Evolutionary conservation across 805 yeast genomes (phyloP).

Genomic region (Cyberlindnera mississippiensis): DNA sequence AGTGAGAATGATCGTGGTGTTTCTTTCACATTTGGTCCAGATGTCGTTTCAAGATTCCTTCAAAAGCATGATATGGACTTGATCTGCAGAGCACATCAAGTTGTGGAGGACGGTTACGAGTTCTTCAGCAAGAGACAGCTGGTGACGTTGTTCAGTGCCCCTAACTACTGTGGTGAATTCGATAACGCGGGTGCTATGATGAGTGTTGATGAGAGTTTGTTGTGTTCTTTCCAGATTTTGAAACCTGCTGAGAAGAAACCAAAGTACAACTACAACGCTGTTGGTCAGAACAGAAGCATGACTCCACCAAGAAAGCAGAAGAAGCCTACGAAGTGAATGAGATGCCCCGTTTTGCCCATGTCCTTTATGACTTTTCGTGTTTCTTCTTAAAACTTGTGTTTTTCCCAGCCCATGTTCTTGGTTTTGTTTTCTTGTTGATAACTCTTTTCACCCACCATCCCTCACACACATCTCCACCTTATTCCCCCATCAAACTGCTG

Average conservation of each 20-base stretch:
- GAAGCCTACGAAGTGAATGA: constrained; percentile 41
- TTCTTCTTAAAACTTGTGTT: no score
- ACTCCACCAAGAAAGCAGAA: constrained; percentile 59
- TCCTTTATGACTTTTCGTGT: not conserved
- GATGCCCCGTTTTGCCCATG: not conserved
- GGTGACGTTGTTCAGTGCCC: constrained; percentile 94
- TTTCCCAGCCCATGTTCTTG: no score
- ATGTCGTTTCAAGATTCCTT: constrained; percentile 91
- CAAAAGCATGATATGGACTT: constrained; percentile 98
- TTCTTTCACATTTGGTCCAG: constrained; percentile 99
- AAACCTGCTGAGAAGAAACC: constrained; percentile 98
- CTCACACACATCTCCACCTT: not conserved
- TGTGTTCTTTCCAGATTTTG: constrained; percentile 94
- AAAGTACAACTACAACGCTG: constrained; percentile 45
- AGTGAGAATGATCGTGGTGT: constrained; percentile 99
- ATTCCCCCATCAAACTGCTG: no score
- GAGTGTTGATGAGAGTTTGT: constrained; percentile 94
- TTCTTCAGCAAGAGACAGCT: constrained; percentile 93
- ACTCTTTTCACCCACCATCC: not conserved
- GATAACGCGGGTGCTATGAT: constrained; percentile 99
- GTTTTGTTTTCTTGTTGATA: not conserved
- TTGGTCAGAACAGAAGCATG: constrained; percentile 45
- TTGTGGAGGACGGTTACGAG: constrained; percentile 98
- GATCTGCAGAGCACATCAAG: constrained; percentile 98
- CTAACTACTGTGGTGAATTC: constrained; percentile 98